Evolutionary conservation across 371 early-diverging fungal genomes (phyloP), one percentile per base, ranked within the genome.

Genomic region (Apophysomyces trapeziformis): DNA sequence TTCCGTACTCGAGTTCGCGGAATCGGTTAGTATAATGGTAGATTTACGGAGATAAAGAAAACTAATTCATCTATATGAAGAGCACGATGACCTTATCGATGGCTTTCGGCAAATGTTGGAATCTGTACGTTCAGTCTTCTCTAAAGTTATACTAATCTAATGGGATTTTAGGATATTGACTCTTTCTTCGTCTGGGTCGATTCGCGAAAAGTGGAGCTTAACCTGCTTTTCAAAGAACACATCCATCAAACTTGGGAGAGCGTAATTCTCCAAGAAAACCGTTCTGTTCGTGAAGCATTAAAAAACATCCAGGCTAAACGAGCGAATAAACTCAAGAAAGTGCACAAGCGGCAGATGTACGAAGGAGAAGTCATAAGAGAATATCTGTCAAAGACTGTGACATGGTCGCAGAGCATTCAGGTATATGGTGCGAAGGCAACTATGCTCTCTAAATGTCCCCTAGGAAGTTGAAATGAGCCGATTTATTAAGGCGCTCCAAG

Each of bases 381-480:
- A 50, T 92, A 89, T 65, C 69, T 66, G 6, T 63, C 68, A 21
- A 89, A 88, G 71, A 88, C 88, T 7, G 57, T 70, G 1, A 65
- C 69, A 0, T 90, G 91, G 90, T 79, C 87, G 0, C 75, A 76
- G 14, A 88, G 86, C 36, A 87, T 90, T 35, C 85, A 90, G 70
- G 76, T 75, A 61, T 13, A 60, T 0, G 57, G 4, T 13, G 7
- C 36, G 21, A 21, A 26, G 32, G 32, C 26, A 43, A 45, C 43
- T 39, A 12, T 46, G 50, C 21, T 38, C 11, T 44, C 37, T 38
- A 32, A 26, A n/a, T 60, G 39, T 12, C 5, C 35, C 54, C 9
- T 57, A 75, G 65, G 85, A 85, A 43, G 75, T 86, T 46, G 92
- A 91, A 64, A 76, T 77, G 38, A 75, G 76, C 26, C 81, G 87